Evolutionary conservation across 768 basidiomycete species (phyloP), one percentile per base, ranked within the genome.

Genomic region (Rhodotorula taiwanensis): DNA sequence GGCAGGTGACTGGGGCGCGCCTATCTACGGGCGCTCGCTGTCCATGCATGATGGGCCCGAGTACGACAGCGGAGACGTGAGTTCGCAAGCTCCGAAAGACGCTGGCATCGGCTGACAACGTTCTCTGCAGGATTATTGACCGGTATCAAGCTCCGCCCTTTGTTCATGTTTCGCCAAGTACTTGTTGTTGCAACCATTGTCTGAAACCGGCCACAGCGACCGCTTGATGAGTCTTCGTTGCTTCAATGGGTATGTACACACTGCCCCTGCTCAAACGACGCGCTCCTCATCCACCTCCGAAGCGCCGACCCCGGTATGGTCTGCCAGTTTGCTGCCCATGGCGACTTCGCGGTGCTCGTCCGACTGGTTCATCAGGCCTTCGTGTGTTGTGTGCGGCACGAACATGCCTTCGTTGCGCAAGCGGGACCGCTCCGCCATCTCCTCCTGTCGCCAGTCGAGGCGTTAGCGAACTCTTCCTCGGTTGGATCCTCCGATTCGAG

Each of bases 1-100:
- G 62, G 63, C 63, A 28, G 67, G 67, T 3, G 67, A 69, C 34
- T 69, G 67, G 67, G 53, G 55, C n/a, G 56, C 23, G 11, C 62
- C 62, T 18, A 49, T 36, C 10, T 64, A 58, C 31, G 62, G 62
- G 11, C 31, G 59, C 13, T 34, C 41, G 2, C 27, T 68, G 33
- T 34, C 28, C 23, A 31, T 64, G 58, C 60, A 58, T 16, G 67
- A 59, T 15, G 43, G 62, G 10, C 51, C 49, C 11, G 67, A 43
- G 28, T 63, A 68, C 42, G 67, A 64, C 16, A 66, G 65, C 20
- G 60, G 42, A 14, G 60, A 55, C 34, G 66, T 51, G 50, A 30
- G 50, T n/a, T n/a, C n/a, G n/a, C n/a, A n/a, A n/a, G n/a, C n/a
- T n/a, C n/a, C n/a, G n/a, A n/a, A n/a, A n/a, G n/a, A n/a, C n/a